These are phyloP conservation scores for Torulaspora pretoriensis DNA, from an alignment of 1,139 yeast genomes.

Conservation along the genomic window DNA sequence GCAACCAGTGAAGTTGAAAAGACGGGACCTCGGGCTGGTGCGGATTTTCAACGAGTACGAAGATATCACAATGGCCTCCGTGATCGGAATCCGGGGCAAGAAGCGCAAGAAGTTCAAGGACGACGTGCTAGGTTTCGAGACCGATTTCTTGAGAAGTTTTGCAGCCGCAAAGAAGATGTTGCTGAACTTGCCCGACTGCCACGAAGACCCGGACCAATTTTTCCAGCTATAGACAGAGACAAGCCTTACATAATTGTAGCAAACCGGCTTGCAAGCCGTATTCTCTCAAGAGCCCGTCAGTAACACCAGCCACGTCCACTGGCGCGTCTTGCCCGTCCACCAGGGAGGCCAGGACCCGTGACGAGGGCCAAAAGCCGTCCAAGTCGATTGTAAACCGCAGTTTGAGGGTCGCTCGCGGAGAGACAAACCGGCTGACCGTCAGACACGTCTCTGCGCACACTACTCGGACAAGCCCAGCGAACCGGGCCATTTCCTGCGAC, in stretches of 20 bases:
- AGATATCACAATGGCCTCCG: slow-evolving; percentile 36
- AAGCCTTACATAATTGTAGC: slow-evolving; percentile 13
- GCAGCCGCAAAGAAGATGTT: slow-evolving; percentile 27
- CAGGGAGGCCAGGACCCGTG: slow-evolving; percentile 5
- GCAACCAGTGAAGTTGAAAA: slow-evolving; percentile 20
- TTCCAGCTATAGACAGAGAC: slow-evolving; percentile 12
- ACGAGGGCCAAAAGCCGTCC: slow-evolving; percentile 6
- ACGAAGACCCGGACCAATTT: slow-evolving; percentile 8
- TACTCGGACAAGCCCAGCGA: slow-evolving; percentile 1
- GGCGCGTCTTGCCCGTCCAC: slow-evolving; percentile 3
- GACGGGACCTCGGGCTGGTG: slow-evolving; percentile 32
- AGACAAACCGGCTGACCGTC: neutral
- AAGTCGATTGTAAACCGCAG: slow-evolving; percentile 2
- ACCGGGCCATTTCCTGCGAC: neutral
- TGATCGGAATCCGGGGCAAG: slow-evolving; percentile 37
- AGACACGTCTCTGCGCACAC: neutral
- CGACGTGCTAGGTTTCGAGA: slow-evolving; percentile 34
- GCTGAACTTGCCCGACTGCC: slow-evolving; percentile 6
- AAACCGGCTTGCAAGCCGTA: slow-evolving; percentile 20
- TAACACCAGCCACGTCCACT: slow-evolving; percentile 2
- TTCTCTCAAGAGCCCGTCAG: slow-evolving; percentile 16
- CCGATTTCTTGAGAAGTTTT: slow-evolving; percentile 30
- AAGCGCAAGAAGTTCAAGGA: slow-evolving; percentile 35
- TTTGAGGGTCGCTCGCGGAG: slow-evolving; percentile 1
- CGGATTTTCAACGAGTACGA: slow-evolving; percentile 35